Conservation (phyloP, 768 basidiomycete genomes). For the Russula abietina region DNA sequence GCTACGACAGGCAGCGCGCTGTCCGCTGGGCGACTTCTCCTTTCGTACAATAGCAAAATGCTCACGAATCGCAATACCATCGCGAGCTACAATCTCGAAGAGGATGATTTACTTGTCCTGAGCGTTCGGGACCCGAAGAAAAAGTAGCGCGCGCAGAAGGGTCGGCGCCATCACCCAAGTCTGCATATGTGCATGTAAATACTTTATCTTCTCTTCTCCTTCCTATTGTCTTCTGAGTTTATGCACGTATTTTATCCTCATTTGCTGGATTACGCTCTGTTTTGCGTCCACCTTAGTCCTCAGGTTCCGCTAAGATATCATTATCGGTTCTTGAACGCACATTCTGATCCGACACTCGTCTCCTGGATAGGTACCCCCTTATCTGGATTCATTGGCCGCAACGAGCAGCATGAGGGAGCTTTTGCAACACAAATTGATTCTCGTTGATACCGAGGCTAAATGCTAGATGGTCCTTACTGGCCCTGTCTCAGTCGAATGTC, state of each 20-base stretch:
- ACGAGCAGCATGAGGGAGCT: too few relatives aligned
- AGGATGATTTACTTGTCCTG: constrained; percentile 78
- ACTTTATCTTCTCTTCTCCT: background rate
- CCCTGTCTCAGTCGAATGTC: too few relatives aligned
- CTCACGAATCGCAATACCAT: constrained; percentile 82
- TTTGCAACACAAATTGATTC: too few relatives aligned
- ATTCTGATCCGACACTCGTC: too few relatives aligned
- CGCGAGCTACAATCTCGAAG: constrained; percentile 84
- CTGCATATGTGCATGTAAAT: background rate
- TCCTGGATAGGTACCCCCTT: background rate
- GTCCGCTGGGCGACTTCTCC: constrained; percentile 70
- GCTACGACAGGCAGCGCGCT: constrained; percentile 73
- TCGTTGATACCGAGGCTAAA: too few relatives aligned
- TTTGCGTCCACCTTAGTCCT: background rate
- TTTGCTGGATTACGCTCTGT: background rate
- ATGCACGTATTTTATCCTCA: constrained; percentile 4
- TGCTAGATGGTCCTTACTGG: too few relatives aligned
- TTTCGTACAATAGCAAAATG: constrained; percentile 79
- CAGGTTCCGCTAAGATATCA: background rate
- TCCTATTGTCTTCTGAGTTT: background rate
- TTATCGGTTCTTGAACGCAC: background rate
- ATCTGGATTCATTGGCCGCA: too few relatives aligned
- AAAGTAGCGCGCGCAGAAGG: constrained; percentile 35
- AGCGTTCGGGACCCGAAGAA: constrained; percentile 73
- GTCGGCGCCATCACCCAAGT: background rate